phyloP scores from a whole-genome alignment of 176 grass and related monocot species.

The Bromus sterilis region DNA sequence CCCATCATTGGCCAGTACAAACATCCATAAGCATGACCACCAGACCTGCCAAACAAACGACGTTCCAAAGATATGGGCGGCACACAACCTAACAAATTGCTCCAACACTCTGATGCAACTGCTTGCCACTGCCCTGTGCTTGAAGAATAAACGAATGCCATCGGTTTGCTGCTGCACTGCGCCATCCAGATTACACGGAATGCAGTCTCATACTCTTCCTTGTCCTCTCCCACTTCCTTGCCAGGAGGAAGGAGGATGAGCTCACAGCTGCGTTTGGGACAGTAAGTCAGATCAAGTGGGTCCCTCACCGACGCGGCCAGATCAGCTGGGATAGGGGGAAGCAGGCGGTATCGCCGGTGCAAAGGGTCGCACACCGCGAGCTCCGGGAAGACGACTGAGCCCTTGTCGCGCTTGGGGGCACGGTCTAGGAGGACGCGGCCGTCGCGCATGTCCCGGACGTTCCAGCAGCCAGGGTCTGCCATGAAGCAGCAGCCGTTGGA shows the following conservation, averaged over 20 bases:
- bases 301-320: not conserved
- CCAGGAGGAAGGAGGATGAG: not conserved
- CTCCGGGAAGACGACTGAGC: not conserved
- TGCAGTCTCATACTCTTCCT: not conserved
- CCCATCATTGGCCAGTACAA: not conserved
- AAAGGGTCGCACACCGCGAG: not conserved
- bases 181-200: not conserved
- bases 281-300: not conserved
- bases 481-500: not conserved
- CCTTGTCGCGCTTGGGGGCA: not conserved
- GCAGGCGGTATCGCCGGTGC: not conserved
- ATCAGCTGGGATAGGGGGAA: not conserved
- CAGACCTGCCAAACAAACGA: not conserved
- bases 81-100: not conserved
- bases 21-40: not conserved
- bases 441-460: not conserved
- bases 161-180: not conserved
- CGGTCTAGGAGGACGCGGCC: not conserved
- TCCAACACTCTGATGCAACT: not conserved
- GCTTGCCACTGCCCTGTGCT: not conserved
- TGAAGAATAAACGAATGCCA: not conserved
- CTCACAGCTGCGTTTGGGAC: not conserved
- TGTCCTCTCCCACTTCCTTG: not conserved
- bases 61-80: not conserved
- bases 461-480: not conserved